A percentile compares a stretch with the other conserved stretches of the same genome.
Evolutionary conservation across 2,329 filamentous ascomycete genomes (phyloP).

Genomic region (Pestalotiopsis fici): DNA sequence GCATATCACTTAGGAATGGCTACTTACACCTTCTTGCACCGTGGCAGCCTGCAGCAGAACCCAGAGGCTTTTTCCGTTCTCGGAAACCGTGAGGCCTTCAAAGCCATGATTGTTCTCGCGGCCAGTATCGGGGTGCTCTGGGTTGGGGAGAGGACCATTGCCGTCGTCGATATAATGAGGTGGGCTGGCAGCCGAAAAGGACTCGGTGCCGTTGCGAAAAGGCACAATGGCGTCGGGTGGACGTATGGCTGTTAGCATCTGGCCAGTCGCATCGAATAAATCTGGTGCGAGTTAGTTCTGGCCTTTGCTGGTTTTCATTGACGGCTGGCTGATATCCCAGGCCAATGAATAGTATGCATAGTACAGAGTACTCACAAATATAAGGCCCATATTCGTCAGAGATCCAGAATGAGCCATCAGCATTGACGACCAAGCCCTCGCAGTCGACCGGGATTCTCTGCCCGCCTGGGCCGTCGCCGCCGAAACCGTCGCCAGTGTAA

Average conservation of each 20-base stretch:
- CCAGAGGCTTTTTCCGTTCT: conserved; percentile 64
- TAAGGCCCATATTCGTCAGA: conserved; percentile 73
- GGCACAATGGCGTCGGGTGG: conserved; percentile 68
- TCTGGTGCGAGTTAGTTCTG: conserved; percentile 14
- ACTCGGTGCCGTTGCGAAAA: conserved; percentile 58
- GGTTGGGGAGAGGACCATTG: conserved; percentile 41
- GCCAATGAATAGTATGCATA: too few relatives aligned
- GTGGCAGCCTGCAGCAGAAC: conserved; percentile 67
- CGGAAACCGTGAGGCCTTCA: conserved; percentile 66
- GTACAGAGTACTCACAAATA: conserved; percentile 54
- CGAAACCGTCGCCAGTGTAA: conserved; percentile 69
- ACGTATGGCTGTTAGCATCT: conserved; percentile 63
- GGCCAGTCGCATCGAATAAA: conserved; percentile 55
- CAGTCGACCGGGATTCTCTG: conserved; percentile 62
- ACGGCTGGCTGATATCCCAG: too few relatives aligned
- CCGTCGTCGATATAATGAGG: conserved; percentile 56
- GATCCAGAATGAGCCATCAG: conserved; percentile 66
- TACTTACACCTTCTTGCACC: conserved; percentile 58
- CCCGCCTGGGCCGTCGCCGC: conserved; percentile 59
- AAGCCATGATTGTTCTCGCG: conserved; percentile 76
- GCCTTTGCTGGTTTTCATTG: too few relatives aligned
- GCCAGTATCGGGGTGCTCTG: conserved; percentile 60
- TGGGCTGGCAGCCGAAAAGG: conserved; percentile 66
- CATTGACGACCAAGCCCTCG: conserved; percentile 65
- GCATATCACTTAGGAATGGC: too few relatives aligned